phyloP scores from a whole-genome alignment of 2,329 filamentous ascomycete species.

The Aspergillus hortae region DNA sequence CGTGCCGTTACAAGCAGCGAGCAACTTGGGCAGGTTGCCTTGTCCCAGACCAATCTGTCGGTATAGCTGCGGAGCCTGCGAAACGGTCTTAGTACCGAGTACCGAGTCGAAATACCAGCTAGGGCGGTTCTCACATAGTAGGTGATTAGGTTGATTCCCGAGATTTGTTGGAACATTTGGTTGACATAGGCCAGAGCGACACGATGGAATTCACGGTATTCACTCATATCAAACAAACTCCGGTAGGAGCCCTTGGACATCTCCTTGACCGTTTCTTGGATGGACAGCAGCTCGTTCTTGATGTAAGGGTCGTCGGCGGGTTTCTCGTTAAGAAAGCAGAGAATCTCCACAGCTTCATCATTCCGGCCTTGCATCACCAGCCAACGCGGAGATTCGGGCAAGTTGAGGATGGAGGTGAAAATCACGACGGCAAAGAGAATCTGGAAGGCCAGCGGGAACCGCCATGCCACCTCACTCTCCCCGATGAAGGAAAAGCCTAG shows the following conservation, averaged over 20 bases:
- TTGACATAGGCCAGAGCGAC: slow-evolving; percentile 55
- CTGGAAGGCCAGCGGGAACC: slow-evolving; percentile 57
- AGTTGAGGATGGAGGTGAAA: slow-evolving; percentile 43
- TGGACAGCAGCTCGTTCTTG: slow-evolving; percentile 47
- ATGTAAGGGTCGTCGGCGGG: slow-evolving; percentile 48
- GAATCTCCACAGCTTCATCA: slow-evolving; percentile 48
- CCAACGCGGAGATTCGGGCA: slow-evolving; percentile 59
- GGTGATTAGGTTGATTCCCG: slow-evolving; percentile 43
- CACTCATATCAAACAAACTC: slow-evolving; percentile 58
- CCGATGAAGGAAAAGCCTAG: slow-evolving; percentile 48
- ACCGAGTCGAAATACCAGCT: slow-evolving; percentile 15
- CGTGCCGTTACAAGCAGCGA: slow-evolving; percentile 52
- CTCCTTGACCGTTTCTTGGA: slow-evolving; percentile 52
- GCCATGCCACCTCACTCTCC: slow-evolving; percentile 47
- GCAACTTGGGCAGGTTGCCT: slow-evolving; percentile 36
- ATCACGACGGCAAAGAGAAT: slow-evolving; percentile 55
- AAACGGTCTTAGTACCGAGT: slow-evolving; percentile 5
- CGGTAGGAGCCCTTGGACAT: slow-evolving; percentile 50
- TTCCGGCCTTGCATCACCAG: slow-evolving; percentile 55
- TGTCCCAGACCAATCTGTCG: slow-evolving; percentile 16
- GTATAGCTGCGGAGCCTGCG: slow-evolving; percentile 19
- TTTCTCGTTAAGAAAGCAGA: slow-evolving; percentile 37
- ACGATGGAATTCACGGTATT: slow-evolving; percentile 55
- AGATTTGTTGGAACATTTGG: slow-evolving; percentile 53
- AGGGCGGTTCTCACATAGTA: slow-evolving; percentile 39